These are phyloP conservation scores for Tympanopsis confertula DNA, from an alignment of 2,329 filamentous ascomycete species.

Conservation along the genomic window DNA sequence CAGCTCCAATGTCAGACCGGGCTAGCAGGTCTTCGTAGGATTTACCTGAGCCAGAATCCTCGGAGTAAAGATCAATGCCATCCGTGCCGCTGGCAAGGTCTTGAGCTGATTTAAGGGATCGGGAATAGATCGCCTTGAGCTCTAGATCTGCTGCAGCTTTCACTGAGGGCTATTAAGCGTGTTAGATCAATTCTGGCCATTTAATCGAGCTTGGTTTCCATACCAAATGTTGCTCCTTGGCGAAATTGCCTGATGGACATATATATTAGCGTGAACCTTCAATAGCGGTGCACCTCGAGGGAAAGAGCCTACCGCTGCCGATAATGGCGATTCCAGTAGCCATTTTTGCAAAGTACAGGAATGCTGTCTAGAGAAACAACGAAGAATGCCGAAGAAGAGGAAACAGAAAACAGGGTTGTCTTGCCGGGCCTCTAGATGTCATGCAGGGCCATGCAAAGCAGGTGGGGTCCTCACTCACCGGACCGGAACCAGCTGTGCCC, in stretches of 20 bases:
- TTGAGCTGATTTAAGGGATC: constrained; percentile 39
- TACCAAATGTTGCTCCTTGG: constrained; percentile 28
- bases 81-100: constrained; percentile 17
- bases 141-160: constrained; percentile 26
- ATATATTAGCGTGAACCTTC: constrained; percentile 3
- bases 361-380: neutral
- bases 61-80: constrained; percentile 39
- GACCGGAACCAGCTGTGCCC: too few relatives aligned
- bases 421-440: too few relatives aligned
- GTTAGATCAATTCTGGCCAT: neutral
- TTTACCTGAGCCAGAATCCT: constrained; percentile 32
- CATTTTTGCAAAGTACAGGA: constrained; percentile 11
- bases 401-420: too few relatives aligned
- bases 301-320: constrained; percentile 28
- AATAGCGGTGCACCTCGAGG: constrained; percentile 1
- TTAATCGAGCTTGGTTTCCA: neutral
- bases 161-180: constrained; percentile 31
- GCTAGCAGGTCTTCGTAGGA: constrained; percentile 30
- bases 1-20: constrained; percentile 32
- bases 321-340: constrained; percentile 36
- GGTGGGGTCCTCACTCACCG: too few relatives aligned
- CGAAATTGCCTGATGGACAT: constrained; percentile 35
- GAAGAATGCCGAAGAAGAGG: too few relatives aligned
- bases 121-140: constrained; percentile 47
- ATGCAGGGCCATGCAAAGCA: too few relatives aligned